These are phyloP conservation scores for Psilocybe tampanensis DNA, from an alignment of 768 basidiomycete species.

Conservation along the genomic window DNA sequence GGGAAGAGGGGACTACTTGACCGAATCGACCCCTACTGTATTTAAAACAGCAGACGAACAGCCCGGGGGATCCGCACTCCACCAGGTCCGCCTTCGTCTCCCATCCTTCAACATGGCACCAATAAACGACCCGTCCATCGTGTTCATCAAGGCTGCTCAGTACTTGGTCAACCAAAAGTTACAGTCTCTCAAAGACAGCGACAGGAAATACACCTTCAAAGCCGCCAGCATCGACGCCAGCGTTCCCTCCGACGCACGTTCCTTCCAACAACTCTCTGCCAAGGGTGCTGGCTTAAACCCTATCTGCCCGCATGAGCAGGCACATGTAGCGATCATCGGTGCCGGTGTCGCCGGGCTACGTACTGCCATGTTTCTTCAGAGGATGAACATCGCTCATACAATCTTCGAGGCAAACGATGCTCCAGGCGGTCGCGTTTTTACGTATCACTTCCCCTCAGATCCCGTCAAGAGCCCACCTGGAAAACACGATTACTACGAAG, in stretches of 20 bases:
- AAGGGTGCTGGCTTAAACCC: background rate
- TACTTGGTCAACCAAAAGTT: slow-evolving; percentile 11
- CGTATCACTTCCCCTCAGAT: slow-evolving; percentile 21
- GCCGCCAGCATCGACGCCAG: background rate
- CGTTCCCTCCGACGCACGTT: background rate
- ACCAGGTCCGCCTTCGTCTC: too few species aligned
- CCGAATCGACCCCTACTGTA: too few species aligned
- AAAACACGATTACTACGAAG: slow-evolving; percentile 23
- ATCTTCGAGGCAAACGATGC: slow-evolving; percentile 28
- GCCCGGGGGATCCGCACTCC: too few species aligned
- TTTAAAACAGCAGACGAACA: too few species aligned
- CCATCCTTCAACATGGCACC: too few species aligned
- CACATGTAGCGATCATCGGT: slow-evolving; percentile 16
- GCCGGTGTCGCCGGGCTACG: slow-evolving; percentile 29
- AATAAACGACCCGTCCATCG: slow-evolving; percentile 4
- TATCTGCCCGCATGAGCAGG: slow-evolving; percentile 9
- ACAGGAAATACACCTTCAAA: slow-evolving; percentile 2
- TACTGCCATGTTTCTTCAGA: slow-evolving; percentile 29
- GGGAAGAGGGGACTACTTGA: too few species aligned
- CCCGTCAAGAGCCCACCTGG: background rate
- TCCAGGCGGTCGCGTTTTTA: slow-evolving; percentile 28
- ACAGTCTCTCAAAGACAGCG: slow-evolving; percentile 6
- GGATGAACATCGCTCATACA: slow-evolving; percentile 23
- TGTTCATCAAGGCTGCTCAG: slow-evolving; percentile 15
- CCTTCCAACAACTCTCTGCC: slow-evolving; percentile 2